Conservation (phyloP, 768 basidiomycete genomes). For the Auricularia sp. region DNA sequence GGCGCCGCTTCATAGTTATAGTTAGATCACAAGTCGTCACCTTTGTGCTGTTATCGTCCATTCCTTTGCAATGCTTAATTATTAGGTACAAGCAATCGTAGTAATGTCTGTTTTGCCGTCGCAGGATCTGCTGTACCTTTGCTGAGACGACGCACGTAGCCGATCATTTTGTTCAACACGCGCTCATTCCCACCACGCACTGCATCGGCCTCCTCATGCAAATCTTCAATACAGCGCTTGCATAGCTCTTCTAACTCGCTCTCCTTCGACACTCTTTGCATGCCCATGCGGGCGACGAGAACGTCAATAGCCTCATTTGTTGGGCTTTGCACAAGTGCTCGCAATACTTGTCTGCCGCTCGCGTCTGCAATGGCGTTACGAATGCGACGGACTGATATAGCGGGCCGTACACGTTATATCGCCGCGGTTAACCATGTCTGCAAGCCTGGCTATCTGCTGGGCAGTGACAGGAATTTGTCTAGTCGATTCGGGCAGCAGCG, state of each 20-base stretch:
- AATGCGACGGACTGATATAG: neutral
- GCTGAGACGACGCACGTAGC: constrained; percentile 75
- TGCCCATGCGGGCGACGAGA: constrained; percentile 34
- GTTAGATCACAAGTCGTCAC: neutral
- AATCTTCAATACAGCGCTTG: constrained; percentile 46
- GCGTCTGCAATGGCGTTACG: constrained; percentile 6
- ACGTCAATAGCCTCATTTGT: constrained; percentile 37
- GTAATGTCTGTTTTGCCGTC: constrained; percentile 40
- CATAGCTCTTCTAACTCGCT: constrained; percentile 44
- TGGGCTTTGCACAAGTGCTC: constrained; percentile 68
- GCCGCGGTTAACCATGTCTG: constrained; percentile 60
- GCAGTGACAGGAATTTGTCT: constrained; percentile 49
- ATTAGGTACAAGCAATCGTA: constrained; percentile 28
- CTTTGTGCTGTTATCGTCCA: neutral
- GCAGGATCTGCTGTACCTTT: constrained; percentile 72
- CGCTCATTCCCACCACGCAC: constrained; percentile 61
- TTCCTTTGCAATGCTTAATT: neutral
- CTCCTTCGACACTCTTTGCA: constrained; percentile 19
- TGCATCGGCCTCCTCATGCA: constrained; percentile 59
- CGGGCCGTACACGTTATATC: constrained; percentile 53
- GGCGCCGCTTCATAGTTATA: neutral
- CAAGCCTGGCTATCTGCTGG: constrained; percentile 60
- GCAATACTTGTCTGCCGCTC: constrained; percentile 56
- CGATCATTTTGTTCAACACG: constrained; percentile 73
- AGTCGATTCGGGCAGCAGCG: constrained; percentile 58